A percentile compares a stretch with the other conserved stretches of the same genome.
Evolutionary conservation across 1,284 basidiomycete species (phyloP).

Genomic region (Bondarzewia mesenterica): DNA sequence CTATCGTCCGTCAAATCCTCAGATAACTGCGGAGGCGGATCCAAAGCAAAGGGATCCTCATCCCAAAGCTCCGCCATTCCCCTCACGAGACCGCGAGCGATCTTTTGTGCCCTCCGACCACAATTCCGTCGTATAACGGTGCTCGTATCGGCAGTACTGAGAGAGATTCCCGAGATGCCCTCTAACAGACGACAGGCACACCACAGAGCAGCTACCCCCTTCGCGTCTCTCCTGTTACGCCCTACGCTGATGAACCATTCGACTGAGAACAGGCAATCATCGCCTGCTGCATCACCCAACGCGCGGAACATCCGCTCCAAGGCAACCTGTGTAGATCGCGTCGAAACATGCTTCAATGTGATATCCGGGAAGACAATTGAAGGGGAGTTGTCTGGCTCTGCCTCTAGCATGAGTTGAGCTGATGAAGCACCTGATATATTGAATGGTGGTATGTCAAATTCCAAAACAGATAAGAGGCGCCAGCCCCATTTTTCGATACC

Average conservation of each 20-base stretch:
- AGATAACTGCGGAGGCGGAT: constrained; percentile 3
- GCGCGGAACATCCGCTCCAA: constrained; percentile 65
- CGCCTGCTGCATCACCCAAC: constrained; percentile 65
- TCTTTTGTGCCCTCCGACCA: constrained; percentile 52
- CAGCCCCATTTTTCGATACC: constrained; percentile 88
- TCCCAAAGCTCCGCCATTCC: constrained; percentile 70
- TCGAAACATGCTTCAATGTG: constrained; percentile 53
- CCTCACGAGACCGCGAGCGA: constrained; percentile 54
- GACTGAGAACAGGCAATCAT: constrained; percentile 62
- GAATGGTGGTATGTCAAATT: constrained; percentile 54
- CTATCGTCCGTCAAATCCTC: constrained; percentile 18
- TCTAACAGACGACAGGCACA: constrained; percentile 69
- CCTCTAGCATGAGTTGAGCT: constrained; percentile 54
- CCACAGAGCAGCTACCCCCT: constrained; percentile 75
- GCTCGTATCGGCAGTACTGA: constrained; percentile 22
- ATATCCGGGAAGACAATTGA: constrained; percentile 50
- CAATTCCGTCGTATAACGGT: constrained; percentile 12
- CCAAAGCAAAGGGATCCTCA: constrained; percentile 16
- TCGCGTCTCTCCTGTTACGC: constrained; percentile 30
- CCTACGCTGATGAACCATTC: constrained; percentile 78
- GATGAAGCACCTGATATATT: constrained; percentile 36
- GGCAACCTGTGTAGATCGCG: constrained; percentile 42
- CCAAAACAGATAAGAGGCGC: constrained; percentile 68
- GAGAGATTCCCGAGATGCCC: constrained; percentile 48
- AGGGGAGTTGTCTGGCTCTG: constrained; percentile 26